Percentiles rank a stretch among this genome's conserved stretches.
Conservation (phyloP, 495 filamentous ascomycete genomes). For the Trypethelium eluteriae region DNA sequence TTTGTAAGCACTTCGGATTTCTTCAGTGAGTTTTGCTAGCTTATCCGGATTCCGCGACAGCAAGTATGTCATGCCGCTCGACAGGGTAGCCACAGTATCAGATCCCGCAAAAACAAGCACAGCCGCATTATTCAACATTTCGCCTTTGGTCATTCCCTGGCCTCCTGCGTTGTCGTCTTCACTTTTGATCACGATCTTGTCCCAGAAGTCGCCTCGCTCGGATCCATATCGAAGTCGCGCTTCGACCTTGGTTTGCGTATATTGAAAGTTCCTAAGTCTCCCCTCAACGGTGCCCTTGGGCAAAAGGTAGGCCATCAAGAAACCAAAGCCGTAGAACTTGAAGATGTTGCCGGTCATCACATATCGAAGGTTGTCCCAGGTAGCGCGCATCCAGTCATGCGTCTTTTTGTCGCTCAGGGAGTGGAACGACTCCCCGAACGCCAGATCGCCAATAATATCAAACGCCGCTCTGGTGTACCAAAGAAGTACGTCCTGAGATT, state of each 20-base stretch:
- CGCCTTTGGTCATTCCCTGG: slow-evolving; percentile 16
- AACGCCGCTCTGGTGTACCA: slow-evolving; percentile 18
- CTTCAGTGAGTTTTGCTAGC: slow-evolving; percentile 39
- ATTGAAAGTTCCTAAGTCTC: slow-evolving; percentile 2
- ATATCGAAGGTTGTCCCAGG: neutral
- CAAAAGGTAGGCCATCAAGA: slow-evolving; percentile 6
- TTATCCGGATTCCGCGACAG: slow-evolving; percentile 32
- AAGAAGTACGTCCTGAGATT: slow-evolving; percentile 18
- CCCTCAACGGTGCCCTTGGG: slow-evolving; percentile 17
- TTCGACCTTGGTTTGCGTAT: slow-evolving; percentile 15
- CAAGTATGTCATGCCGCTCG: slow-evolving; percentile 32
- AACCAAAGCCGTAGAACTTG: neutral
- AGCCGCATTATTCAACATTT: slow-evolving; percentile 17
- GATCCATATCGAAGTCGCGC: slow-evolving; percentile 3
- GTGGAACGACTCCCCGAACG: slow-evolving; percentile 18
- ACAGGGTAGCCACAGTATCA: slow-evolving; percentile 21
- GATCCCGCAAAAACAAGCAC: slow-evolving; percentile 16
- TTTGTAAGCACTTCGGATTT: slow-evolving; percentile 48
- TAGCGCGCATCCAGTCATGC: slow-evolving; percentile 15
- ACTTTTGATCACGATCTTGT: slow-evolving; percentile 17
- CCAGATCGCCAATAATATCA: slow-evolving; percentile 21
- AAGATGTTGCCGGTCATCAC: neutral
- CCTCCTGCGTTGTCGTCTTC: slow-evolving; percentile 13
- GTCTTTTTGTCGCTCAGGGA: slow-evolving; percentile 10
- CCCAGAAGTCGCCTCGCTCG: slow-evolving; percentile 20